Evolutionary conservation across 2,329 filamentous ascomycete species (phyloP).

Genomic region (Purpureocillium takamizusanense): DNA sequence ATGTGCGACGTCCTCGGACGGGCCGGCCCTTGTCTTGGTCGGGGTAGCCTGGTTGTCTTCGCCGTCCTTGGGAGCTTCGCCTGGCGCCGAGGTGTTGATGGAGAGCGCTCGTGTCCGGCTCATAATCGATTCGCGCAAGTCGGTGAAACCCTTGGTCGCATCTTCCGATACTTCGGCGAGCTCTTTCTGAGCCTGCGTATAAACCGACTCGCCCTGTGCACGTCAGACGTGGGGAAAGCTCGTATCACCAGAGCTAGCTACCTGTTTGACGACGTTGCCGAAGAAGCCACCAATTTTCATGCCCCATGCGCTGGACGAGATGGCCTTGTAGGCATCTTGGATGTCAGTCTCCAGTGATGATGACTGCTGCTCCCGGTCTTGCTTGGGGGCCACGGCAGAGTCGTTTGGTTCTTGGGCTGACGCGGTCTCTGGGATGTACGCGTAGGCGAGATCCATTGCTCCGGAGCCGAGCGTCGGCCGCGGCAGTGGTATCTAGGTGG

Average conservation of each 20-base stretch:
- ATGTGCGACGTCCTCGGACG: constrained; percentile 32
- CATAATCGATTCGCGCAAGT: constrained; percentile 57
- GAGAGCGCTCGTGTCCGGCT: constrained; percentile 68
- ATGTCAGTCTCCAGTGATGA: constrained; percentile 74
- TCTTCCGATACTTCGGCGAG: constrained; percentile 70
- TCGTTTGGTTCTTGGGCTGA: constrained; percentile 51
- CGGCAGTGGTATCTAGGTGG: too few relatives aligned
- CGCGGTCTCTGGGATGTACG: constrained; percentile 84
- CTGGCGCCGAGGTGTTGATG: constrained; percentile 36
- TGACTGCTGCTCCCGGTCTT: constrained; percentile 23
- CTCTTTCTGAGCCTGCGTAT: constrained; percentile 81
- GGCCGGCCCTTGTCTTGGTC: constrained; percentile 28
- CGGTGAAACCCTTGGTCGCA: constrained; percentile 71
- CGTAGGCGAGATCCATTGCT: constrained; percentile 91
- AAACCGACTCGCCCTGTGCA: constrained; percentile 65
- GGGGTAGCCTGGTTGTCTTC: constrained; percentile 36
- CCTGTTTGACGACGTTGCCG: constrained; percentile 88
- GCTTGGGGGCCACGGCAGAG: constrained; percentile 29
- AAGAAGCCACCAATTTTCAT: constrained; percentile 80
- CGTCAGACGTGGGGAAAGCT: constrained; percentile 2
- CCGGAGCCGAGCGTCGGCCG: not conserved
- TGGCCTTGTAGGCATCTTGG: constrained; percentile 90
- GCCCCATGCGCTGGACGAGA: constrained; percentile 88
- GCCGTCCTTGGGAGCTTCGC: constrained; percentile 19
- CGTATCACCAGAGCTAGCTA: constrained; percentile 19